These are phyloP conservation scores for Auricularia sp. DNA, from an alignment of 768 basidiomycete species.

Conservation along the genomic window DNA sequence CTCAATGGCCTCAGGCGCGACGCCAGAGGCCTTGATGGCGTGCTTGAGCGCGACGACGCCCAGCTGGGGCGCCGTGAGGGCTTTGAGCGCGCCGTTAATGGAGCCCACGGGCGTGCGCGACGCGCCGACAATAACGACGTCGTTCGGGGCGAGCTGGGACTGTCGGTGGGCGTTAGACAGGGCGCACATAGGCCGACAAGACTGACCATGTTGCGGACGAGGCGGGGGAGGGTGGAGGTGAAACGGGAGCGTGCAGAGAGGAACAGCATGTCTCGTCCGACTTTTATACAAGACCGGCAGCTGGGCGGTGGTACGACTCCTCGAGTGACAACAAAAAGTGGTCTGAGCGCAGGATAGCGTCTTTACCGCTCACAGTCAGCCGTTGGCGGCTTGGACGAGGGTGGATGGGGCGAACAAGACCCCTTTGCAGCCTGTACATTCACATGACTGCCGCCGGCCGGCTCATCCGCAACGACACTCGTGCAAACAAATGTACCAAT, in stretches of 20 bases:
- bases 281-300: not conserved
- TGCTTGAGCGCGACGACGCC: conserved; percentile 84
- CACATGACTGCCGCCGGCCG: not conserved
- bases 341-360: not conserved
- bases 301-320: not conserved
- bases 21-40: conserved; percentile 69
- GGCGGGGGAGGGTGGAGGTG: not conserved
- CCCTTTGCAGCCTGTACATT: not conserved
- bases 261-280: not conserved
- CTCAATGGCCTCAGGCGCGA: conserved; percentile 77
- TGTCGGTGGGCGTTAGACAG: conserved; percentile 2
- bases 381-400: not conserved
- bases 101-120: conserved; percentile 91
- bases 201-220: not conserved
- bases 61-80: conserved; percentile 83
- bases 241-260: not conserved
- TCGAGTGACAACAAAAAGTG: not conserved
- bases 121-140: conserved; percentile 90
- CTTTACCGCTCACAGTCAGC: not conserved
- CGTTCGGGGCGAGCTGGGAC: conserved; percentile 40
- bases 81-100: conserved; percentile 81
- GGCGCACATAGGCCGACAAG: not conserved
- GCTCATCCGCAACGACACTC: not conserved
- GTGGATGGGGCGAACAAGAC: not conserved
- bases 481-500: no score